A percentile compares a stretch with the other conserved stretches of the same genome.
Conservation (phyloP, 306 rosid genomes). For the Sicyos baderoa region DNA sequence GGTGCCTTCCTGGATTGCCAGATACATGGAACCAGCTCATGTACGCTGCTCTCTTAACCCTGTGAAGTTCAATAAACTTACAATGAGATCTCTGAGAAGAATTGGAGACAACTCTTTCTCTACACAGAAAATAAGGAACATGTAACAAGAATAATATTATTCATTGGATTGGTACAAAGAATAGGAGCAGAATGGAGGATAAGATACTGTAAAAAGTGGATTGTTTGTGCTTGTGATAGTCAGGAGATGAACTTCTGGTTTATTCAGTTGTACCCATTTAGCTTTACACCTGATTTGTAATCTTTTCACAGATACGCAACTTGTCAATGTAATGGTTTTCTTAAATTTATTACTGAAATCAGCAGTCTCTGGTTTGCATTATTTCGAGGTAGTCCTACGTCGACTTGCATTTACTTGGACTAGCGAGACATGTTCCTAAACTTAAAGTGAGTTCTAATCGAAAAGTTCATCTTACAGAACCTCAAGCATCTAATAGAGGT, state of each 20-base stretch:
- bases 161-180: slow-evolving; percentile 11
- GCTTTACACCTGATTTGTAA: neutral
- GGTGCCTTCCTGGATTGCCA: slow-evolving; percentile 96
- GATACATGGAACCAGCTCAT: slow-evolving; percentile 96
- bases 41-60: slow-evolving; percentile 49
- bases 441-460: neutral
- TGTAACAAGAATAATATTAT: neutral
- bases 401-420: neutral
- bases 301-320: slow-evolving; percentile 3
- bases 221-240: slow-evolving; percentile 4
- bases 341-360: neutral
- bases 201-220: neutral
- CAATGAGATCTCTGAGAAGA: neutral
- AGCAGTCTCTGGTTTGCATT: neutral
- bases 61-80: slow-evolving; percentile 15
- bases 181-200: slow-evolving; percentile 9
- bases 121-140: neutral
- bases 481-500: neutral
- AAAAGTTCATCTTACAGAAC: neutral
- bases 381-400: neutral
- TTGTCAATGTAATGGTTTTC: neutral
- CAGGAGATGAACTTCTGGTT: slow-evolving; percentile 18
- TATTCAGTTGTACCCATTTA: slow-evolving; percentile 4
- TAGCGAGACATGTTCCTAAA: neutral
- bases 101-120: slow-evolving; percentile 11